Conservation (phyloP, 768 basidiomycete species). For the Leccinum rimulosum region DNA sequence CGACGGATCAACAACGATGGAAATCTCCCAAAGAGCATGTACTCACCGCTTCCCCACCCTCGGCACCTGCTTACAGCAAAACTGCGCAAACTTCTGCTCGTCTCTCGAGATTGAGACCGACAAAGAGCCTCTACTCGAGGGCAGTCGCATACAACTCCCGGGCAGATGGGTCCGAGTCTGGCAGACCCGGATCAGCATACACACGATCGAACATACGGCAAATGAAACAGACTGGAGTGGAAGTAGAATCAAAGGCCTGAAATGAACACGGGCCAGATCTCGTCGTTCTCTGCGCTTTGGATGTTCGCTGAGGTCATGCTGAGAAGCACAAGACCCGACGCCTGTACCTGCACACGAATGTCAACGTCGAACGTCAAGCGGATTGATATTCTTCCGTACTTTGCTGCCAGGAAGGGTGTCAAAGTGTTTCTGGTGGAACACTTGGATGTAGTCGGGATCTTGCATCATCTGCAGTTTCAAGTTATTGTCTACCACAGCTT, state of each 20-base stretch:
- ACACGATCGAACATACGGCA: background rate
- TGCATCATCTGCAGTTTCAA: conserved; percentile 58
- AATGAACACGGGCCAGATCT: conserved; percentile 52
- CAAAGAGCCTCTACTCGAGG: conserved; percentile 58
- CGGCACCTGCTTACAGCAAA: conserved; percentile 52
- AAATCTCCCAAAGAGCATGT: background rate
- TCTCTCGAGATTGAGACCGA: conserved; percentile 47
- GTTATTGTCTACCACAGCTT: conserved; percentile 45
- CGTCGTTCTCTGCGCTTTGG: conserved; percentile 38
- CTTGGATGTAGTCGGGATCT: conserved; percentile 55
- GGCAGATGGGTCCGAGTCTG: conserved; percentile 41
- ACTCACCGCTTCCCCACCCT: conserved; percentile 50
- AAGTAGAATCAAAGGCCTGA: conserved; percentile 45
- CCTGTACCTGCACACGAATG: conserved; percentile 51
- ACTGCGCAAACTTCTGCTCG: conserved; percentile 53
- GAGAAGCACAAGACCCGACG: conserved; percentile 66
- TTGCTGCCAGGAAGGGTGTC: conserved; percentile 42
- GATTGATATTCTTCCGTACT: conserved; percentile 30
- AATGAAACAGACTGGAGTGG: conserved; percentile 40
- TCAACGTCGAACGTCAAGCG: conserved; percentile 34
- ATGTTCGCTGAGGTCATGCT: conserved; percentile 41
- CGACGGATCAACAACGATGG: background rate
- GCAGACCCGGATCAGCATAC: conserved; percentile 2
- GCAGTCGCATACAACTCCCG: conserved; percentile 42
- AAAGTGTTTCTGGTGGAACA: conserved; percentile 61